These are phyloP conservation scores for Anacardium occidentale DNA, from an alignment of 345 rosid species.

Conservation along the genomic window DNA sequence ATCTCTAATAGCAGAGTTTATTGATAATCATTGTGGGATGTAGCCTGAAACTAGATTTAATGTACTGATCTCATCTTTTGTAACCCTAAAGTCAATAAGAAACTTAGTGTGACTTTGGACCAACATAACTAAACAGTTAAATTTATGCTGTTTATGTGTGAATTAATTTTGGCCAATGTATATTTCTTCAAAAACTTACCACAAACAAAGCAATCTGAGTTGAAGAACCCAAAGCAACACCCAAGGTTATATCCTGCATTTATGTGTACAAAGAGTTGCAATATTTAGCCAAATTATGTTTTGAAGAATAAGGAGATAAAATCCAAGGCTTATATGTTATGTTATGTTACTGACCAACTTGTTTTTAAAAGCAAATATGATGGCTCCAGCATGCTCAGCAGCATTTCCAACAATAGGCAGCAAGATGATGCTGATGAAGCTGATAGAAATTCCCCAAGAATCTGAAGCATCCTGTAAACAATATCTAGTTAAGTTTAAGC, in stretches of 20 bases:
- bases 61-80: no score
- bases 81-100: background rate
- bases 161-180: no score
- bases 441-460: conserved; percentile 85
- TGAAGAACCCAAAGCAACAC: conserved; percentile 88
- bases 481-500: background rate
- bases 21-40: no score
- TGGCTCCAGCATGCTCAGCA: conserved; percentile 91
- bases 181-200: conserved; percentile 39
- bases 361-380: conserved; percentile 92
- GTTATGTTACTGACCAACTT: conserved; percentile 50
- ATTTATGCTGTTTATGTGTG: no score
- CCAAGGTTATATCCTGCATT: conserved; percentile 75
- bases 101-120: no score
- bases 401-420: conserved; percentile 96
- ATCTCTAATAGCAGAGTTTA: no score
- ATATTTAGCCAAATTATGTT: background rate
- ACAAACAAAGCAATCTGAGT: conserved; percentile 82
- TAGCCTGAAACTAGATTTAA: no score
- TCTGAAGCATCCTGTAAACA: conserved; percentile 62
- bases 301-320: background rate
- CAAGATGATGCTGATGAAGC: conserved; percentile 83
- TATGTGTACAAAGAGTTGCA: background rate
- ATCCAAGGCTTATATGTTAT: no score
- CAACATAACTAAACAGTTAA: no score